Percentiles rank a stretch among this genome's conserved stretches.
Evolutionary conservation across 257 asterid species (phyloP).

Genomic region (Echites panduratus): DNA sequence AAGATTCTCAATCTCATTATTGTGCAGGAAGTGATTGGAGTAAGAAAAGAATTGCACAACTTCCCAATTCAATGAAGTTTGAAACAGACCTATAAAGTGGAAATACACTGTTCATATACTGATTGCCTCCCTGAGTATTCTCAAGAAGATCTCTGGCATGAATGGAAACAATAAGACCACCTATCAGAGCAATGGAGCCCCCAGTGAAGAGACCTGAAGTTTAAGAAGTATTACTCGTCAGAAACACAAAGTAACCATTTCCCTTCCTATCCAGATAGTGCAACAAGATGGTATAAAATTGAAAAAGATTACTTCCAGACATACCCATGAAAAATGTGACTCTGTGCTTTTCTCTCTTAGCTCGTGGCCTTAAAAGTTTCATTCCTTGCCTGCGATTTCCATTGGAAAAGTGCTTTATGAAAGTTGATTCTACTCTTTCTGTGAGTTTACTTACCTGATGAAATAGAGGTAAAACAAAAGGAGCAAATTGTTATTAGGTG

Average conservation of each 20-base stretch:
- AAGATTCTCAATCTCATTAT: background rate
- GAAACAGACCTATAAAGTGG: slow-evolving; percentile 68
- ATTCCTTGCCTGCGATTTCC: slow-evolving; percentile 76
- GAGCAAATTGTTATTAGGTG: background rate
- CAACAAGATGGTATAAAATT: too few species aligned
- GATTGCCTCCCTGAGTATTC: slow-evolving; percentile 24
- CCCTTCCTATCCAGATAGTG: background rate
- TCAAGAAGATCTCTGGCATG: slow-evolving; percentile 48
- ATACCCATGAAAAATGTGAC: slow-evolving; percentile 70
- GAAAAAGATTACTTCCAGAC: background rate
- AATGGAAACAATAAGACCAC: slow-evolving; percentile 34
- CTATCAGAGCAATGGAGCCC: slow-evolving; percentile 60
- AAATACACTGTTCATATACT: slow-evolving; percentile 65
- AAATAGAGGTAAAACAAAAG: background rate
- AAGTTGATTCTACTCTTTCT: slow-evolving; percentile 55
- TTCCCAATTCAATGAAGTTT: background rate
- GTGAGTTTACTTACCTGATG: slow-evolving; percentile 48
- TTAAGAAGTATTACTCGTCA: background rate
- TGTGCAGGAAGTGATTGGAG: background rate
- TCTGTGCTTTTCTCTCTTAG: slow-evolving; percentile 59
- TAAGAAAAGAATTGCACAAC: background rate
- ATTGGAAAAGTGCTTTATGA: slow-evolving; percentile 67
- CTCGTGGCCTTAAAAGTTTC: slow-evolving; percentile 48
- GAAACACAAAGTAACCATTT: background rate
- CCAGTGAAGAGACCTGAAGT: slow-evolving; percentile 65